Evolutionary conservation across 371 early-diverging fungal species (phyloP).

Genomic region (Mucor piriformis): DNA sequence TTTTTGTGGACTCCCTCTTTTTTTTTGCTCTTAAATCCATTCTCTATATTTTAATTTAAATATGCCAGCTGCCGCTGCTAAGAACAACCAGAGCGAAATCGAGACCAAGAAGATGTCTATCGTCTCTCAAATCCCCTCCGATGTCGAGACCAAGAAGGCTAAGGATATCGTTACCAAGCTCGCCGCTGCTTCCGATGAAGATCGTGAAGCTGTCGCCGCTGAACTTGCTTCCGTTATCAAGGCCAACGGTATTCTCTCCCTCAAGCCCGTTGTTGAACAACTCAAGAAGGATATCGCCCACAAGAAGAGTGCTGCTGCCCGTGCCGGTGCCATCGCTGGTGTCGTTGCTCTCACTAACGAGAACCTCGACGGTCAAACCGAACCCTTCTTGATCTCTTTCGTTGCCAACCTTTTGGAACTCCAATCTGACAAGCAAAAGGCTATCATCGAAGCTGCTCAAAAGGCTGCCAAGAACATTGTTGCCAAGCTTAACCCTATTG

Average conservation of each 20-base stretch:
- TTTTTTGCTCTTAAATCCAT: slow-evolving; percentile 16
- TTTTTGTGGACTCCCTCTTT: slow-evolving; percentile 15
- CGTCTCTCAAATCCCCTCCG: slow-evolving; percentile 27
- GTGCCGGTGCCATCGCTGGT: slow-evolving; percentile 69
- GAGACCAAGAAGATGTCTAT: slow-evolving; percentile 43
- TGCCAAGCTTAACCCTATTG: slow-evolving; percentile 54
- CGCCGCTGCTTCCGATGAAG: slow-evolving; percentile 59
- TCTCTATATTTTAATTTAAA: slow-evolving; percentile 5
- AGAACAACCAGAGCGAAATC: slow-evolving; percentile 40
- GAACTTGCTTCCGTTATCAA: slow-evolving; percentile 54
- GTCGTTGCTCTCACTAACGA: slow-evolving; percentile 60
- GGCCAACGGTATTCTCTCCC: slow-evolving; percentile 58
- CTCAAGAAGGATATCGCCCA: slow-evolving; percentile 57
- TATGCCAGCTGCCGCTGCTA: slow-evolving; percentile 19
- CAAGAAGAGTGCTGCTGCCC: slow-evolving; percentile 69
- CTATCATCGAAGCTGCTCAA: slow-evolving; percentile 65
- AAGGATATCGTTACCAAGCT: slow-evolving; percentile 48
- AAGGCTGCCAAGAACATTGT: slow-evolving; percentile 57
- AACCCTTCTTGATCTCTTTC: slow-evolving; percentile 64
- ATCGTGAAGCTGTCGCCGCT: slow-evolving; percentile 57
- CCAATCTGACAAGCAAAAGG: slow-evolving; percentile 69
- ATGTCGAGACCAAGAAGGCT: slow-evolving; percentile 43
- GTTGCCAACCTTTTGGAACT: slow-evolving; percentile 59
- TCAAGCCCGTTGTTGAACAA: slow-evolving; percentile 60
- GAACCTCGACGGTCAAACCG: slow-evolving; percentile 49